Evolutionary conservation across 164 flowering plant species (phyloP).

Genomic region (Warburgia ugandensis): DNA sequence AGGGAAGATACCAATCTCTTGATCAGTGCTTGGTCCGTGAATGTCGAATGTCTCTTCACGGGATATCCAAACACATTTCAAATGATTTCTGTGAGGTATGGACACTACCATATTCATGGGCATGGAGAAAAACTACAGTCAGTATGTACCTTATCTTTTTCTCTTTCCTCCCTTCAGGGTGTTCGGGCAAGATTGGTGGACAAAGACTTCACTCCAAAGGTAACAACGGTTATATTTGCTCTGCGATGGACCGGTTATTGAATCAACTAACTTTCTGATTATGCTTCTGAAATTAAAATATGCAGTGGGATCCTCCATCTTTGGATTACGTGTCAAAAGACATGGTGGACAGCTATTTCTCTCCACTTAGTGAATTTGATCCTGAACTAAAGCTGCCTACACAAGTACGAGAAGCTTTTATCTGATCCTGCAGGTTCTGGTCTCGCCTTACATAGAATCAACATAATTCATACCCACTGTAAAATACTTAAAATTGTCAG

Average conservation of each 20-base stretch:
- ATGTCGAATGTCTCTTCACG: conserved; percentile 60
- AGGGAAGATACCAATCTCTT: conserved; percentile 81
- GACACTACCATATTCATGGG: neutral
- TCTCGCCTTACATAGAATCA: too few species aligned
- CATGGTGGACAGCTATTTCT: conserved; percentile 72
- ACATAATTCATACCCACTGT: too few species aligned
- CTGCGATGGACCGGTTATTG: neutral
- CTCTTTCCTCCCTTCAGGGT: conserved; percentile 41
- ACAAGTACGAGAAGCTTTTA: conserved; percentile 55
- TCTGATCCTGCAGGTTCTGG: conserved; percentile 15
- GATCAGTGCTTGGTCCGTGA: conserved; percentile 80
- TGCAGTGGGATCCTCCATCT: conserved; percentile 82
- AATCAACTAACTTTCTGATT: neutral
- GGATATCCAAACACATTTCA: conserved; percentile 49
- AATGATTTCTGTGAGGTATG: conserved; percentile 78
- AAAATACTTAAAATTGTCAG: too few species aligned
- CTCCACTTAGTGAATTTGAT: conserved; percentile 46
- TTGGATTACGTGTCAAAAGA: conserved; percentile 61
- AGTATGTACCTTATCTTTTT: neutral
- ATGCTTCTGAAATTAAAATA: neutral
- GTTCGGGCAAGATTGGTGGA: conserved; percentile 79
- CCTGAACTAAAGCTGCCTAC: conserved; percentile 71
- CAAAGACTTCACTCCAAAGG: conserved; percentile 89
- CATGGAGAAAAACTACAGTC: too few species aligned
- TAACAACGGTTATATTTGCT: conserved; percentile 15